Base-by-base conservation (phyloP, 371 early-diverging fungal species). In the Apophysomyces ossiformis region DNA sequence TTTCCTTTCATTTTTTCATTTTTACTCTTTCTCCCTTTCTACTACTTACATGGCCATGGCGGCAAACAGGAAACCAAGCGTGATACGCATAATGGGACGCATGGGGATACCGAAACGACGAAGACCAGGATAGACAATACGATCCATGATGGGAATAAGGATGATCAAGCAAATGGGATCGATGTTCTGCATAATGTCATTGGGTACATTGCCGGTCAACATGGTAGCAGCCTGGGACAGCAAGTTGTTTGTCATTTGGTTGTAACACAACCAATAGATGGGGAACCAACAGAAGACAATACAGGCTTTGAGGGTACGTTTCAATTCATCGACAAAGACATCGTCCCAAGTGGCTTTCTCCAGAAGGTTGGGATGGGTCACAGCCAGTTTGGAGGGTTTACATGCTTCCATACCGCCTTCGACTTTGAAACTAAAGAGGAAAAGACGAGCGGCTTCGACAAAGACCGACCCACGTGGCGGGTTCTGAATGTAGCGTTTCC, bases 201-300 rank as follows among this genome's bases (percentile, higher is more conserved):
- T 86, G 18, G 75, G 90, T 66, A 79, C 86, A 71, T 47, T 87
- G 69, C 90, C 90, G 77, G 73, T 73, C 59, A 57, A 66, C 93
- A 94, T 94, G 64, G 85, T 87, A 45, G 66, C 78, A 43, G 89
- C 91, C 80, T 88, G 89, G 65, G 88, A 89, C 57, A 92, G 76
- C 69, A 94, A 77, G 73, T 92, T 92, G 80, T 88, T 89, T 59
- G 81, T 81, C 82, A 93, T 91, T 75, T 94, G 91, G 58, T 71
- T 68, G 76, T 92, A 92, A 65, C 89, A 84, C 38, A 90, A 83
- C 94, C 94, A 94, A 84, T 88, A 94, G 58, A 94, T 70, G 18
- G 92, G 91, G 68, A 75, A 92, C 81, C 88, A 88, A 57, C 83
- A 69, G 74, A 94, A 92, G n/a, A 92, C 87, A 67, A 83, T 81